Base-by-base conservation (phyloP, 2,329 filamentous ascomycete species). In the Xylaria sp. region DNA sequence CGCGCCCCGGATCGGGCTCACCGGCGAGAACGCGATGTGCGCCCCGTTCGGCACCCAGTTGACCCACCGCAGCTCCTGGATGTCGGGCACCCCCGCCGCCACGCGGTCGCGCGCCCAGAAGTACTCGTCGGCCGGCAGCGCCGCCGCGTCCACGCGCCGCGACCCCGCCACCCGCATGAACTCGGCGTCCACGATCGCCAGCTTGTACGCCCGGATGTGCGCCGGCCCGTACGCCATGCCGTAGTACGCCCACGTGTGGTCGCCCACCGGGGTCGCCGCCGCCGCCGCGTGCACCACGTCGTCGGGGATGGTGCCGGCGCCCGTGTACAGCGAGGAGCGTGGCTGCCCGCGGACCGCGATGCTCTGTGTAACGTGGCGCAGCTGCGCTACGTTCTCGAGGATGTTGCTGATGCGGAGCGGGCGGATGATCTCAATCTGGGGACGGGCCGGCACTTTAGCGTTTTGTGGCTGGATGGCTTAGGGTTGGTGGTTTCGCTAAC, bases 391-490 rank as follows among this genome's bases (percentile, higher is more conserved):
- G 54, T 74, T 74, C 54, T 74, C 72, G 43, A 77, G 65, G 39
- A 71, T 69, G 42, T 67, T 71, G 52, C 64, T 56, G 48, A 72
- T 72, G 21, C 74, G 69, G 7, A 79, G 69, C 2, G 76, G 76
- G 1, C 78, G 71, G 54, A 80, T 78, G 41, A 78, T 76, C 48
- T 81, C 76, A 46, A 72, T 69, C 68, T 72, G 41, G 21, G n/a
- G 13, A 24, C 45, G 29, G 7, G 4, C 6, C 17, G 5, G n/a
- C n/a, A n/a, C 4, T 11, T 49, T 38, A 52, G 24, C 48, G 29
- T 50, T 44, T 11, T 41, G 21, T 13, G 19, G 19, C 24, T 16
- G 40, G 29, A 37, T 7, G 9, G 39, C 42, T n/a, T 29, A 8
- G n/a, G 5, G 17, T 26, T 7, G 29, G n/a, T 49, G 19, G 7